Base-by-base conservation (phyloP, 441 rosid genomes). In the Pelargonium myrrhifolium region DNA sequence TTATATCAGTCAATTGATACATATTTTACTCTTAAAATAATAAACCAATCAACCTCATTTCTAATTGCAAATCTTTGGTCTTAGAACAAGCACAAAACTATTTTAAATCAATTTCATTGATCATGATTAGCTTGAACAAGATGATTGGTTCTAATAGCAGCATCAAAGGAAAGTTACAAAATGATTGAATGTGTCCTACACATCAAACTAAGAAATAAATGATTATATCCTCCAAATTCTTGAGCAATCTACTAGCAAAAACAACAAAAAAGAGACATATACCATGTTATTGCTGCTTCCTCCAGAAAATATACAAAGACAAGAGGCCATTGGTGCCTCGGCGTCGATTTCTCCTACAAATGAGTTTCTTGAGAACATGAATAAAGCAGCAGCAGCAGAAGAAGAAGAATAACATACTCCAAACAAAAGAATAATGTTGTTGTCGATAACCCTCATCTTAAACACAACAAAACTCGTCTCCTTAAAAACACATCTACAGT, bases 401-500 rank as follows among this genome's bases (percentile, higher is more conserved):
- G 39, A 5, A 35, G 39, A n/a, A n/a, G n/a, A n/a, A n/a, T n/a
- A 35, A 37, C 40, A 37, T 37, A 37, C 40, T 8, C 40, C 40
- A 37, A 37, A 37, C 40, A 37, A 53, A 82, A 77, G 79, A 79
- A 75, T 69, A 70, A 45, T 31, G 78, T 58, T 14, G 71, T 17
- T 14, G 55, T 5, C 59, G 0, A 79, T 75, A 79, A 77, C 67
- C 76, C 84, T 78, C 84, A 76, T 72, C 81, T 83, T 80, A 74
- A 72, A 76, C 39, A 75, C 75, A 70, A 74, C 66, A 76, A 75
- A 73, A 67, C 75, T 66, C 72, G 56, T 60, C 68, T 59, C 58
- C 73, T 78, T 65, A 68, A 67, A 72, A 81, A 84, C 83, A 76
- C 85, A 84, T 84, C 96, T 82, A 89, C 85, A 81, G 66, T 82